A percentile compares a stretch with the other conserved stretches of the same genome.
Conservation (phyloP, 768 basidiomycete genomes). For the Gymnopilus dilepis region DNA sequence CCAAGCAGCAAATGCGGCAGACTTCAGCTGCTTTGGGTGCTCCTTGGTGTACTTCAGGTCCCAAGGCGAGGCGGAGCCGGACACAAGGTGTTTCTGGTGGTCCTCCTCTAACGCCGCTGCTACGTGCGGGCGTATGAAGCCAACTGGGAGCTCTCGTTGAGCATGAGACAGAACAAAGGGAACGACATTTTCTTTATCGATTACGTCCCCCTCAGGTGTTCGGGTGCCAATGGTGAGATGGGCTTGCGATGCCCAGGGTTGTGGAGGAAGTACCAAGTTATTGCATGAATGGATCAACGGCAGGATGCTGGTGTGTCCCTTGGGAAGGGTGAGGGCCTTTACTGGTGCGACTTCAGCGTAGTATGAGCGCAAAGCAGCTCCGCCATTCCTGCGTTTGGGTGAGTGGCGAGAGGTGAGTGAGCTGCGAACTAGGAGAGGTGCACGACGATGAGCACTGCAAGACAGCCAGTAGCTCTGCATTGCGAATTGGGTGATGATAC, state of each 20-base stretch:
- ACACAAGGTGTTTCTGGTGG: constrained; percentile 33
- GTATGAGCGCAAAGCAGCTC: constrained; percentile 16
- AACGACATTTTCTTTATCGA: constrained; percentile 30
- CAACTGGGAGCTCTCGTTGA: constrained; percentile 27
- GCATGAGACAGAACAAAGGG: constrained; percentile 34
- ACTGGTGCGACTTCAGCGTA: constrained; percentile 24
- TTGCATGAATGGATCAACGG: constrained; percentile 33
- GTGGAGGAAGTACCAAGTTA: constrained; percentile 32
- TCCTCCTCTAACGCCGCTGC: constrained; percentile 35
- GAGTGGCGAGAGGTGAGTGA: neutral
- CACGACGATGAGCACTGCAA: neutral
- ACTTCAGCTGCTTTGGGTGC: constrained; percentile 21
- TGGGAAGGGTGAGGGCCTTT: constrained; percentile 27
- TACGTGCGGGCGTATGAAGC: constrained; percentile 34
- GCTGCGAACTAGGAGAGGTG: neutral
- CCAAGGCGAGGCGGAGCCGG: constrained; percentile 35
- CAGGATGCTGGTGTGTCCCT: constrained; percentile 30
- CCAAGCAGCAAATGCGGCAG: constrained; percentile 39
- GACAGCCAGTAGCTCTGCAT: constrained; percentile 10
- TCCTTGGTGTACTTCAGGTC: constrained; percentile 31
- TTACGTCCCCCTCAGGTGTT: constrained; percentile 24
- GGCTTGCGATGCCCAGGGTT: constrained; percentile 22
- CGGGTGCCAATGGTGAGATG: constrained; percentile 26
- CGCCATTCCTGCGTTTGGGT: neutral
- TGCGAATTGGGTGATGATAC: neutral